phyloP scores from a whole-genome alignment of 1,139 yeast genomes.

The Tardiomyces blankii region DNA sequence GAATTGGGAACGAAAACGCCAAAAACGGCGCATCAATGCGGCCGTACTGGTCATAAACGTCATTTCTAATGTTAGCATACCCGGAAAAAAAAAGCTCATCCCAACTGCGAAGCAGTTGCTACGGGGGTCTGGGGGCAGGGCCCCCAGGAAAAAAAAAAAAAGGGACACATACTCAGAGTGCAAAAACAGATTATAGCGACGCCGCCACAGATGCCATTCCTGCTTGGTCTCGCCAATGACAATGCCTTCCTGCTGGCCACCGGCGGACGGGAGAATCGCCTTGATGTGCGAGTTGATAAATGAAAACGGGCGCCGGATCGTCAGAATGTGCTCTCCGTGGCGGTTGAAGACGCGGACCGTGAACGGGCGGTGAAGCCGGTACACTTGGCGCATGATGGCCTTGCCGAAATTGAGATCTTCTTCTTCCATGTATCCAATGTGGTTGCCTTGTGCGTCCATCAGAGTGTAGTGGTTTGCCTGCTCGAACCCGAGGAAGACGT shows the following conservation, averaged over 20 bases:
- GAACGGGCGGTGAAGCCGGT: slow-evolving; percentile 77
- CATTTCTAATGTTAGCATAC: slow-evolving; percentile 10
- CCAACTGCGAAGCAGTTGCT: too few relatives aligned
- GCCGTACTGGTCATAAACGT: slow-evolving; percentile 63
- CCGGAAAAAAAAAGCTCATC: too few relatives aligned
- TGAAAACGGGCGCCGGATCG: slow-evolving; percentile 63
- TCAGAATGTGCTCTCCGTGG: slow-evolving; percentile 56
- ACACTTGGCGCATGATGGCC: slow-evolving; percentile 67
- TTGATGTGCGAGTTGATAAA: slow-evolving; percentile 82
- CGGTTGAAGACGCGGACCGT: slow-evolving; percentile 69
- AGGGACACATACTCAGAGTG: slow-evolving; percentile 1
- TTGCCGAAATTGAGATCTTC: slow-evolving; percentile 62
- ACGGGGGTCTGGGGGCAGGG: too few relatives aligned
- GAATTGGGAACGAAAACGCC: slow-evolving; percentile 76
- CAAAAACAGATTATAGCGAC: slow-evolving; percentile 65
- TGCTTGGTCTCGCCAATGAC: slow-evolving; percentile 78
- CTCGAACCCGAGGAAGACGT: slow-evolving; percentile 77
- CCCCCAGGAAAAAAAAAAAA: not conserved
- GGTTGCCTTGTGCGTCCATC: slow-evolving; percentile 62
- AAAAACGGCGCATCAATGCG: slow-evolving; percentile 77
- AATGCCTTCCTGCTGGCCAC: slow-evolving; percentile 25
- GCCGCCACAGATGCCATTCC: slow-evolving; percentile 90
- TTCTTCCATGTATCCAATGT: slow-evolving; percentile 73
- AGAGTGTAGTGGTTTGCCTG: slow-evolving; percentile 74
- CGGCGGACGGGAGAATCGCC: slow-evolving; percentile 43